phyloP scores from a whole-genome alignment of 2,329 filamentous ascomycete species.

The Phaeomoniella chlamydospora region DNA sequence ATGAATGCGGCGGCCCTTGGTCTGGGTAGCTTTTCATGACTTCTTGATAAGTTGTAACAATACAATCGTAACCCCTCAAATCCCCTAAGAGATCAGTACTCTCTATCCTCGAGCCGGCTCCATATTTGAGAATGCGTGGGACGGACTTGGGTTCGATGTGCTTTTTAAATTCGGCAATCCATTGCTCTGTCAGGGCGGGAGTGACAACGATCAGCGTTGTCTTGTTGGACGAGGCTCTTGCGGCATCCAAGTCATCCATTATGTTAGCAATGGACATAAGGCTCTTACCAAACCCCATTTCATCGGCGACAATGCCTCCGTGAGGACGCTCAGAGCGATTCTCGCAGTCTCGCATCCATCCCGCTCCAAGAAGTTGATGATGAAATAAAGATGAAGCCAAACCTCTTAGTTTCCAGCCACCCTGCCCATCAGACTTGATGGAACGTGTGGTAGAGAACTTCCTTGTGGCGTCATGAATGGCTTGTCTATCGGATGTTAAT shows the following conservation, averaged over 20 bases:
- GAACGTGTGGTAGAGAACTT: constrained; percentile 12
- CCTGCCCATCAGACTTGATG: constrained; percentile 14
- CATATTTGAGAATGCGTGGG: constrained; percentile 12
- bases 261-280: constrained; percentile 17
- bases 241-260: constrained; percentile 15
- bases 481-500: constrained; percentile 11
- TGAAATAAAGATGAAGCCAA: constrained; percentile 19
- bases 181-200: constrained; percentile 17
- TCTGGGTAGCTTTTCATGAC: constrained; percentile 18
- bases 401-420: constrained; percentile 17
- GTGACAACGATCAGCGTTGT: constrained; percentile 24
- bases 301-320: constrained; percentile 24
- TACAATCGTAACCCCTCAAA: constrained; percentile 11
- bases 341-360: constrained; percentile 10
- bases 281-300: constrained; percentile 26
- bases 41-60: constrained; percentile 24
- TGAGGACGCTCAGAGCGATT: constrained; percentile 8
- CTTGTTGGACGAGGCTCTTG: constrained; percentile 8
- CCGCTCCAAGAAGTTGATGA: constrained; percentile 16
- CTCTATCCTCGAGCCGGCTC: constrained; percentile 9
- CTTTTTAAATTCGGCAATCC: constrained; percentile 17
- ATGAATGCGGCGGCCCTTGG: constrained; percentile 7
- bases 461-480: constrained; percentile 13
- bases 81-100: constrained; percentile 9
- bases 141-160: constrained; percentile 16